Conservation (phyloP, 305 asterid genomes). For the Nicotiana rustica region DNA sequence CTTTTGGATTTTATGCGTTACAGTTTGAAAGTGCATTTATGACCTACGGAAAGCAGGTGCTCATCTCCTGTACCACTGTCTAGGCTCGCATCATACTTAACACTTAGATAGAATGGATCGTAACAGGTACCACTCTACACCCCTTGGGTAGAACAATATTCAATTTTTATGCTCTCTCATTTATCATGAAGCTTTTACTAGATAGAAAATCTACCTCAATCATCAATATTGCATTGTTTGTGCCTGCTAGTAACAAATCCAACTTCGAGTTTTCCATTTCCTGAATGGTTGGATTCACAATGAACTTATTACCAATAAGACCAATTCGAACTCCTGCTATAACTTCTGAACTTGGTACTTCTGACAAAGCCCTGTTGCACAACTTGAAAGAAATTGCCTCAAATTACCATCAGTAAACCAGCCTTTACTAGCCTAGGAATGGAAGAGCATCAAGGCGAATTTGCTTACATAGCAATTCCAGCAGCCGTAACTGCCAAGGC, state of each 20-base stretch:
- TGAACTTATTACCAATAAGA: slow-evolving; percentile 74
- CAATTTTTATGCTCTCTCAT: not conserved
- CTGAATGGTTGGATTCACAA: slow-evolving; percentile 88
- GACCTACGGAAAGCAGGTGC: not conserved
- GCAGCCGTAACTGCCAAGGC: slow-evolving; percentile 97
- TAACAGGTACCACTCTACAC: not conserved
- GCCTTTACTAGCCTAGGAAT: not conserved
- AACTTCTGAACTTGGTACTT: slow-evolving; percentile 79
- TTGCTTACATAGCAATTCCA: slow-evolving; percentile 88
- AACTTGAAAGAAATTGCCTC: slow-evolving; percentile 32
- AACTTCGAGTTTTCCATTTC: slow-evolving; percentile 89
- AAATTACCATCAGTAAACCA: not conserved
- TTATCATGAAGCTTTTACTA: not conserved
- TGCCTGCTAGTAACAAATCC: slow-evolving; percentile 92
- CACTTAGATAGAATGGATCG: not conserved
- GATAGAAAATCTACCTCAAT: slow-evolving; percentile 70
- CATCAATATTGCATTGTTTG: slow-evolving; percentile 87
- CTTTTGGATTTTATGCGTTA: not conserved
- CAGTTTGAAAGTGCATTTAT: not conserved
- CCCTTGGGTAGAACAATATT: not conserved
- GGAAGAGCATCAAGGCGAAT: slow-evolving; percentile 35
- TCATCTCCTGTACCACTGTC: not conserved
- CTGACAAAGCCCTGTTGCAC: slow-evolving; percentile 80
- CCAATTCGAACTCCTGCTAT: slow-evolving; percentile 96
- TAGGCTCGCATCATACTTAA: not conserved